A percentile compares a stretch with the other conserved stretches of the same genome.
Evolutionary conservation across 2,329 filamentous ascomycete genomes (phyloP).

Genomic region (Mycogone perniciosa): DNA sequence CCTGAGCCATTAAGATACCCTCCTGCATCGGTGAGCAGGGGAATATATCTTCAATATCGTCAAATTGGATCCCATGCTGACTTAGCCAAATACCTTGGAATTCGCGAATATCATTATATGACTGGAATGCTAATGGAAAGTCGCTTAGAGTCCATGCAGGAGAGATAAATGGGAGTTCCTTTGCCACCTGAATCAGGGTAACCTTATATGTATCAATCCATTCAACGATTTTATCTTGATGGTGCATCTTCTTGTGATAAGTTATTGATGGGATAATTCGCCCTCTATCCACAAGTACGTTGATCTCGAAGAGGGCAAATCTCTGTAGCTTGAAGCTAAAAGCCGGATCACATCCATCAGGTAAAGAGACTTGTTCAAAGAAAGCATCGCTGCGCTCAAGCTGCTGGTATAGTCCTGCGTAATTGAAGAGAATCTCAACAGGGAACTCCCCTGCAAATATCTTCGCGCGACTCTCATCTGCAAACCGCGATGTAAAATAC

Average conservation of each 20-base stretch:
- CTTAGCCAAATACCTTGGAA: neutral
- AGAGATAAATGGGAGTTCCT: neutral
- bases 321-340: neutral
- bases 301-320: neutral
- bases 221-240: neutral
- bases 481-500: constrained; percentile 16
- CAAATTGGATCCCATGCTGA: neutral
- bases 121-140: neutral
- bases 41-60: constrained; percentile 1
- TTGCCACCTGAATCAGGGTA: constrained; percentile 1
- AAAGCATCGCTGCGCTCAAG: neutral
- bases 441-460: constrained; percentile 27
- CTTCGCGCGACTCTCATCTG: constrained; percentile 14
- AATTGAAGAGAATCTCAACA: constrained; percentile 26
- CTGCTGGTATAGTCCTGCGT: constrained; percentile 22
- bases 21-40: constrained; percentile 5
- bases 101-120: neutral
- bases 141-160: constrained; percentile 1
- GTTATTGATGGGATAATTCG: neutral
- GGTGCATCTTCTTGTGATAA: neutral
- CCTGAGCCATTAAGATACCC: constrained; percentile 1
- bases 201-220: neutral
- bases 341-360: neutral
- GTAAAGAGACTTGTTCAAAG: neutral
- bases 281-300: neutral